These are phyloP conservation scores for Stentor coeruleus DNA, from an alignment of 73 alveolate species.

Conservation along the genomic window DNA sequence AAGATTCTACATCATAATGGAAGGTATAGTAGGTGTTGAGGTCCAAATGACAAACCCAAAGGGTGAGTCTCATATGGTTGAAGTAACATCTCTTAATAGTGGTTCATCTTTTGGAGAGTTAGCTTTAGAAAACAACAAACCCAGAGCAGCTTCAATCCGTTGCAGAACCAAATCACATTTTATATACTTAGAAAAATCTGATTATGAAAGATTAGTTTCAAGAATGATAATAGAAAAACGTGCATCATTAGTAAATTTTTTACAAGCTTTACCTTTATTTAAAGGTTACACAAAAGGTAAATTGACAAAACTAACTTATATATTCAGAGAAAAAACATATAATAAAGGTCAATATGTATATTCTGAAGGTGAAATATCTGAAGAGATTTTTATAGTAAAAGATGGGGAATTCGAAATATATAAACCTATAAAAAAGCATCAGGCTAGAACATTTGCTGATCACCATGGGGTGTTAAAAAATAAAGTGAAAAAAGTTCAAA, in stretches of 20 bases:
- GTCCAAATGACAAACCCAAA: slow-evolving; percentile 28
- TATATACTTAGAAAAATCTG: slow-evolving; percentile 38
- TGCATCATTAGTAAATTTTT: slow-evolving; percentile 36
- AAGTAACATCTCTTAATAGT: slow-evolving; percentile 12
- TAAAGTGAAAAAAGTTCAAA: slow-evolving; percentile 6
- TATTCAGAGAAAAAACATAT: slow-evolving; percentile 30
- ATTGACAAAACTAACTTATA: slow-evolving; percentile 50
- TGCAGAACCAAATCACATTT: slow-evolving; percentile 32
- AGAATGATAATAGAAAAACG: slow-evolving; percentile 32
- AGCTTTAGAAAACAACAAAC: slow-evolving; percentile 45
- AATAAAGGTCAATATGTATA: slow-evolving; percentile 39
- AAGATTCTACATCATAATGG: slow-evolving; percentile 40
- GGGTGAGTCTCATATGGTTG: slow-evolving; percentile 25
- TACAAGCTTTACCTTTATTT: slow-evolving; percentile 42
- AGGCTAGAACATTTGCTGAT: too few species aligned
- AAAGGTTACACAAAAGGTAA: slow-evolving; percentile 33
- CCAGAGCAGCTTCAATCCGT: slow-evolving; percentile 48
- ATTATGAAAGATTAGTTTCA: slow-evolving; percentile 41
- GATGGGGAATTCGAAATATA: slow-evolving; percentile 53
- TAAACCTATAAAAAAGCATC: slow-evolving; percentile 27
- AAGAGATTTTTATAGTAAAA: slow-evolving; percentile 30
- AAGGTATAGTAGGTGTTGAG: slow-evolving; percentile 56
- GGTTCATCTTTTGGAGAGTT: slow-evolving; percentile 47
- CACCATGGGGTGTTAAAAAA: too few species aligned
- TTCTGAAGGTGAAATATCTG: slow-evolving; percentile 40